phyloP scores from a whole-genome alignment of 352 stramenopile species.

The Paralagenidium karlingii region DNA sequence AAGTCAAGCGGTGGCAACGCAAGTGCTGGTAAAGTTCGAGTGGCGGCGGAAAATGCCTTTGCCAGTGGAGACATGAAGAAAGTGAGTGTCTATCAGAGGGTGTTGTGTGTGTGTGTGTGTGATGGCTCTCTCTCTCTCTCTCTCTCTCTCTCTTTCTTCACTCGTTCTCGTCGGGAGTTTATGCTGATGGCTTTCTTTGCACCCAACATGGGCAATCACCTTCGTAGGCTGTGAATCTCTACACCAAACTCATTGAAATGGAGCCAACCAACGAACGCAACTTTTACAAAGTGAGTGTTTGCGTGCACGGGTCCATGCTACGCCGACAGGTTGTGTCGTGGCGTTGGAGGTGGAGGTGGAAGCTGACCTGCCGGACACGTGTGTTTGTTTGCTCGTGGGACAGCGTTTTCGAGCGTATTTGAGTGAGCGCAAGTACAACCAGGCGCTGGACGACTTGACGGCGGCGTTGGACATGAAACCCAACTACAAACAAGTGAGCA shows the following conservation, averaged over 20 bases:
- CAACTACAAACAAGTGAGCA: conserved; percentile 45
- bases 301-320: not conserved
- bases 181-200: too few species aligned
- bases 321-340: not conserved
- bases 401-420: conserved; percentile 64
- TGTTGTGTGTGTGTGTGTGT: too few species aligned
- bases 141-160: too few species aligned
- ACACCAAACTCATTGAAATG: conserved; percentile 70
- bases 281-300: conserved; percentile 46
- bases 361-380: not conserved
- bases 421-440: conserved; percentile 67
- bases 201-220: too few species aligned
- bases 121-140: too few species aligned
- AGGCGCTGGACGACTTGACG: conserved; percentile 54
- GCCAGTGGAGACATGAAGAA: conserved; percentile 68
- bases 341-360: not conserved
- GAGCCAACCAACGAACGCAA: conserved; percentile 70
- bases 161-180: too few species aligned
- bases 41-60: conserved; percentile 70
- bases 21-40: conserved; percentile 61
- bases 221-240: conserved; percentile 46
- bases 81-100: conserved; percentile 3
- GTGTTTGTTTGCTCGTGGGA: not conserved
- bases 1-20: too few species aligned
- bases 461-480: conserved; percentile 60